Conservation (phyloP, 2,329 filamentous ascomycete species). For the Thielaviopsis ethacetica region DNA sequence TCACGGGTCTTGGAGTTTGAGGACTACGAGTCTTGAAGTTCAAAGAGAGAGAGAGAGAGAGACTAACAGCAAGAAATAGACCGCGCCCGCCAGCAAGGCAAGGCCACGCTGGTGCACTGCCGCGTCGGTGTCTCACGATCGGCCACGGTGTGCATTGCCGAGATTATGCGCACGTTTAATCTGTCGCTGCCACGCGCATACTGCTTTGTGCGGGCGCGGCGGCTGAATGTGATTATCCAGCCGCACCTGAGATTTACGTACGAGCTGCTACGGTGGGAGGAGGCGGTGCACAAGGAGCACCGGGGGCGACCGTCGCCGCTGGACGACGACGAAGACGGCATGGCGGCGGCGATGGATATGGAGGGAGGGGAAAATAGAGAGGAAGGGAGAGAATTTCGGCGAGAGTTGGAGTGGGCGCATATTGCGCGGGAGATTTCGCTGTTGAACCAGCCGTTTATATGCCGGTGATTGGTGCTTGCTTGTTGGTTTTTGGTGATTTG, state of each 20-base stretch:
- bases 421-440: conserved; percentile 80
- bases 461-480: conserved; percentile 2
- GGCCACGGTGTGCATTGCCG: conserved; percentile 96
- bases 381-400: conserved; percentile 15
- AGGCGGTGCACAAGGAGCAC: conserved; percentile 44
- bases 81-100: conserved; percentile 57
- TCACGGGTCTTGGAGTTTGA: too few relatives aligned
- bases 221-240: conserved; percentile 95
- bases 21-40: too few relatives aligned
- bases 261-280: conserved; percentile 92
- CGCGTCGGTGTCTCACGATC: conserved; percentile 89
- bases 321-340: conserved; percentile 20
- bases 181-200: conserved; percentile 86
- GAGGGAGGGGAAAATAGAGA: background rate
- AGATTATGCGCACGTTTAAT: conserved; percentile 72
- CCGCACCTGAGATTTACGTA: conserved; percentile 90
- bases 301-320: conserved; percentile 19
- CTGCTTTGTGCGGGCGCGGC: conserved; percentile 82
- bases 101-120: conserved; percentile 86
- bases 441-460: conserved; percentile 77
- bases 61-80: conserved; percentile 33
- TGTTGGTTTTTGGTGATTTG: too few relatives aligned
- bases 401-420: conserved; percentile 83
- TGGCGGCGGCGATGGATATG: too few relatives aligned
- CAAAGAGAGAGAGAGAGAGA: background rate